Evolutionary conservation across 2,329 filamentous ascomycete genomes (phyloP), one percentile per base, ranked within the genome.

Genomic region (Bipolaris oryzae): DNA sequence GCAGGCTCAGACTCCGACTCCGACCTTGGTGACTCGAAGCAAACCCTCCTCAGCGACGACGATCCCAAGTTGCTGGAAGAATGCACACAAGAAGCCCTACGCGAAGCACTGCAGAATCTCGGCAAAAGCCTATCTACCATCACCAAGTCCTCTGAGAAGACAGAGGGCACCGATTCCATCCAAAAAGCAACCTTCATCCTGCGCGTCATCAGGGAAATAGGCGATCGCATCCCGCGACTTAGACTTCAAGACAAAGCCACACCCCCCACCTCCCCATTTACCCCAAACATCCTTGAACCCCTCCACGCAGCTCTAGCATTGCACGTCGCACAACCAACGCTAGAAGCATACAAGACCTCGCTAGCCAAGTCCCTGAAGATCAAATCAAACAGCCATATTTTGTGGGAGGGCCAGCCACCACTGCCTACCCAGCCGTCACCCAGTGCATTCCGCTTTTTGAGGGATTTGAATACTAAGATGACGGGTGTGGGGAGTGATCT

Each of bases 391-490:
- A 87, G 88, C 6, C 82, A 87, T 49, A 82, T 85, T 0, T 79
- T 97, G 0, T 97, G 93, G 93, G 92, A 96, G 71, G 90, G 90
- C 0, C 80, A 85, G 35, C 90, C 90, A 0, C 81, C 86, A 23
- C 74, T 96, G 39, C 94, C 94, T 0, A 82, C 87, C 5, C 91
- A 95, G 68, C 92, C 92, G 1, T 94, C 91, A 0, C 87, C 91
- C 0, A 82, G 83, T 18, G 80, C 87, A 0, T 96, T 96, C 70
- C 85, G 83, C 57, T 87, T 96, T 52, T 70, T 97, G 46, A 85
- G 86, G 21, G 81, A 81, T 42, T 71, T 96, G 25, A 84, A 85
- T 4, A 77, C 79, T 44, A 80, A 82, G 5, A 96, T 97, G 91
- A 84, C 84, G 3, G 79, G 82, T 11, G 79, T 84, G 3, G 93